These are phyloP conservation scores for Silene uniflora DNA, from an alignment of 148 eudicot genomes.

Conservation along the genomic window DNA sequence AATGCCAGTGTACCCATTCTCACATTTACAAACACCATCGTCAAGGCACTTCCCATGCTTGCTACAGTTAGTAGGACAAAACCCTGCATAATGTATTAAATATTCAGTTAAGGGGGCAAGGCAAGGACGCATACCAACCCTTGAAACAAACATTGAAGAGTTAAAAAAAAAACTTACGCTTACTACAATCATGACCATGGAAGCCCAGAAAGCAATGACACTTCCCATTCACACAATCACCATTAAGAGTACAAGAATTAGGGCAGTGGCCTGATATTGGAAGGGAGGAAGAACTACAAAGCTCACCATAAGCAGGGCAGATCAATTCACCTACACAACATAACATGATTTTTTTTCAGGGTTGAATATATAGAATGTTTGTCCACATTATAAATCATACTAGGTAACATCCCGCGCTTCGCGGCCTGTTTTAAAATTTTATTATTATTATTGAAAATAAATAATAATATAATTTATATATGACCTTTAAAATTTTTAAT, in stretches of 20 bases:
- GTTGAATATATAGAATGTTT: background rate
- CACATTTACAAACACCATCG: conserved; percentile 70
- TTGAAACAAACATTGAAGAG: background rate
- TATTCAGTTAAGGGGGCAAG: conserved; percentile 5
- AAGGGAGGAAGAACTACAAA: conserved; percentile 48
- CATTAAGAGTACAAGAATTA: conserved; percentile 76
- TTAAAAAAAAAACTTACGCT: conserved; percentile 46
- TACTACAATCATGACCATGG: conserved; percentile 77
- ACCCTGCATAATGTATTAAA: conserved; percentile 42
- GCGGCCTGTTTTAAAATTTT: too few relatives aligned
- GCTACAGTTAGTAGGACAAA: conserved; percentile 73
- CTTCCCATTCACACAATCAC: conserved; percentile 79
- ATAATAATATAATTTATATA: too few relatives aligned
- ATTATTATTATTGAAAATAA: too few relatives aligned
- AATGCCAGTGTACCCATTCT: conserved; percentile 73
- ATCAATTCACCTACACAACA: conserved; percentile 61
- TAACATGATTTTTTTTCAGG: conserved; percentile 7
- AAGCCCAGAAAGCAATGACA: conserved; percentile 87
- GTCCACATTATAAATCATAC: background rate
- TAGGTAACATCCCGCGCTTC: too few relatives aligned
- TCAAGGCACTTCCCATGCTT: conserved; percentile 74
- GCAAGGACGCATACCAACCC: background rate
- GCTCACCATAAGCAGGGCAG: conserved; percentile 91
- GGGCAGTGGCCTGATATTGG: conserved; percentile 65
- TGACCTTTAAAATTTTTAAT: too few relatives aligned